These are phyloP conservation scores for Candida odintsovae DNA, from an alignment of 805 yeast species.

Conservation along the genomic window DNA sequence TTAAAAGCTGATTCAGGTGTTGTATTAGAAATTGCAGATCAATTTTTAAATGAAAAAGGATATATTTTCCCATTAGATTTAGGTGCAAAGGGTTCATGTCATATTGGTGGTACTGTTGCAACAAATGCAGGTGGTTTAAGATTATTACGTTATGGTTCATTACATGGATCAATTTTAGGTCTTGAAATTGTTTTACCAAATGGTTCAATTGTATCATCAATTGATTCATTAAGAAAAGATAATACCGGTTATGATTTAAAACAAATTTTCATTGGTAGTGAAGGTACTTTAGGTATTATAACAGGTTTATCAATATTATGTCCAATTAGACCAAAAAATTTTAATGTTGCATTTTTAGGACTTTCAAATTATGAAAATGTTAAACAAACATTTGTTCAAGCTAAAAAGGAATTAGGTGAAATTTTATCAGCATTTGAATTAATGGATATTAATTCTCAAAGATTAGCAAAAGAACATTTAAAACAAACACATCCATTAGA, in stretches of 20 bases:
- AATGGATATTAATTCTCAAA: conserved; percentile 74
- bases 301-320: conserved; percentile 88
- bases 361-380: conserved; percentile 79
- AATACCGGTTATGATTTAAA: conserved; percentile 93
- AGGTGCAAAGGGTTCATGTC: conserved; percentile 97
- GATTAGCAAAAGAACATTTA: conserved; percentile 55
- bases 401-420: conserved; percentile 75
- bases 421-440: conserved; percentile 90
- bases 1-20: conserved; percentile 89
- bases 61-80: conserved; percentile 89
- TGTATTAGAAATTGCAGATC: conserved; percentile 80
- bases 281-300: conserved; percentile 86
- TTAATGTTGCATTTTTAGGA: conserved; percentile 85
- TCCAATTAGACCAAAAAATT: conserved; percentile 81
- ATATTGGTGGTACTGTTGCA: conserved; percentile 91
- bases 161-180: conserved; percentile 89
- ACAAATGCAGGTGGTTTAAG: conserved; percentile 96
- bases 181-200: conserved; percentile 89
- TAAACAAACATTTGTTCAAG: conserved; percentile 70
- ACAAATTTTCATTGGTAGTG: conserved; percentile 89
- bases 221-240: conserved; percentile 86
- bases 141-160: conserved; percentile 79
- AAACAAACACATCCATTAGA: conserved; percentile 73
- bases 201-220: conserved; percentile 74
- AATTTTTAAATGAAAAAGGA: conserved; percentile 69